Conservation (phyloP, 2,329 filamentous ascomycete species). For the Aspergillus clavatus region DNA sequence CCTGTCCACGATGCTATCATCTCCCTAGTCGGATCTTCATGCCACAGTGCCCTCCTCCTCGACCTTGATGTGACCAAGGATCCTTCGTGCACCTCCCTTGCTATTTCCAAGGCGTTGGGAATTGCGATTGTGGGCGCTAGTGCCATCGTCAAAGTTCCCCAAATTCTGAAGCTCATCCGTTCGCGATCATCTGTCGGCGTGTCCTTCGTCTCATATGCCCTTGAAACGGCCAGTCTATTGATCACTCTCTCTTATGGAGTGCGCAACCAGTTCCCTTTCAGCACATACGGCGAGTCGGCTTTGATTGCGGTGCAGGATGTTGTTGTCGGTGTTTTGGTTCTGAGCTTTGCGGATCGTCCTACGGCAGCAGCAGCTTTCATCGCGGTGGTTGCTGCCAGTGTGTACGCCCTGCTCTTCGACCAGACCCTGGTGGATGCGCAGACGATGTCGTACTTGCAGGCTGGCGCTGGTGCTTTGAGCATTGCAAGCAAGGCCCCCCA, state of each 20-base stretch:
- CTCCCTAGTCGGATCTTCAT: slow-evolving; percentile 74
- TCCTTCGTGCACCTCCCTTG: slow-evolving; percentile 77
- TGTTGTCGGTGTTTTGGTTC: slow-evolving; percentile 76
- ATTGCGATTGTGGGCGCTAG: slow-evolving; percentile 89
- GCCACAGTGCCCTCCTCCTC: slow-evolving; percentile 81
- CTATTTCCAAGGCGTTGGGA: slow-evolving; percentile 85
- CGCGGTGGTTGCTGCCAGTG: slow-evolving; percentile 65
- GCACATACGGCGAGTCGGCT: slow-evolving; percentile 92
- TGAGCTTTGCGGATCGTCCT: slow-evolving; percentile 71
- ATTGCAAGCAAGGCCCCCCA: slow-evolving; percentile 92
- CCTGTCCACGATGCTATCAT: slow-evolving; percentile 70
- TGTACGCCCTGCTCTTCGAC: slow-evolving; percentile 64
- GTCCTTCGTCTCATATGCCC: slow-evolving; percentile 83
- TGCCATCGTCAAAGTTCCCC: slow-evolving; percentile 90
- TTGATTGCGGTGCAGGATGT: slow-evolving; percentile 91
- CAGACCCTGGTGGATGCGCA: slow-evolving; percentile 60
- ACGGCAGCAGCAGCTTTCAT: slow-evolving; percentile 71
- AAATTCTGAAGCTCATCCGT: slow-evolving; percentile 85
- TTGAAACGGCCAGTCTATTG: slow-evolving; percentile 83
- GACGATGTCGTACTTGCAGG: slow-evolving; percentile 70
- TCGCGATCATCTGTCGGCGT: slow-evolving; percentile 79
- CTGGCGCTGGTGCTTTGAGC: slow-evolving; percentile 73
- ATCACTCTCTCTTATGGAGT: slow-evolving; percentile 90
- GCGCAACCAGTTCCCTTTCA: slow-evolving; percentile 88
- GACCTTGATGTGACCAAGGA: slow-evolving; percentile 72